Evolutionary conservation across 106 monocot genomes (phyloP), one percentile per base, ranked within the genome.

Genomic region (Narthecium ossifragum): DNA sequence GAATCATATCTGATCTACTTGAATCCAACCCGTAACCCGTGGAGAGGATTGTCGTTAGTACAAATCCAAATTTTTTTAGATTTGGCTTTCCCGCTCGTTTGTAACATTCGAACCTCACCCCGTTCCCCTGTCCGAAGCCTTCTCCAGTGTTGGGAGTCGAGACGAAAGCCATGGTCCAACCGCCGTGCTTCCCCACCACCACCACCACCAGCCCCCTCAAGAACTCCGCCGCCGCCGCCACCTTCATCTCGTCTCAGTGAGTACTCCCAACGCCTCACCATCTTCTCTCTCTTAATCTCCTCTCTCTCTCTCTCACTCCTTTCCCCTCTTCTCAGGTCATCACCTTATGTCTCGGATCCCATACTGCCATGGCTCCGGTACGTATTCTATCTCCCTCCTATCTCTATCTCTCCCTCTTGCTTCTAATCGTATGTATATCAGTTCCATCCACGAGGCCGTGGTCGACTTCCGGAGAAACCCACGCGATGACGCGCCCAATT

Each of bases 321-420:
- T 33, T 33, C 51, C 18, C 48, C 45, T 41, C 54, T 24, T 20
- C 49, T 33, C 53, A 75, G 80, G 66, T 31, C 57, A 31, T 40
- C 47, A 20, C 46, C 17, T 0, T 33, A 55, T 17, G 50, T 15
- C 17, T 25, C 62, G 0, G 85, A 90, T 62, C 81, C 90, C 41
- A 70, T 85, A 41, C 52, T 70, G 8, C 82, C 85, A 1, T 70
- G 46, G 62, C 60, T 85, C 12, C 22, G 63, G 75, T 78, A 58
- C n/a, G n/a, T n/a, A 30, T 1, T 11, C 11, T 26, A 5, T 30
- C 31, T 40, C 51, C 17, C 32, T 36, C 53, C n/a, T 30, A 24
- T 40, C 51, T 18, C 32, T 36, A 45, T 11, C 59, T 26, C 34
- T 6, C 33, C 40, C 49, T 32, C 27, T 29, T 26, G 10, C 26